These are phyloP conservation scores for Trifolium repens DNA, from an alignment of 306 rosid species.

Conservation along the genomic window DNA sequence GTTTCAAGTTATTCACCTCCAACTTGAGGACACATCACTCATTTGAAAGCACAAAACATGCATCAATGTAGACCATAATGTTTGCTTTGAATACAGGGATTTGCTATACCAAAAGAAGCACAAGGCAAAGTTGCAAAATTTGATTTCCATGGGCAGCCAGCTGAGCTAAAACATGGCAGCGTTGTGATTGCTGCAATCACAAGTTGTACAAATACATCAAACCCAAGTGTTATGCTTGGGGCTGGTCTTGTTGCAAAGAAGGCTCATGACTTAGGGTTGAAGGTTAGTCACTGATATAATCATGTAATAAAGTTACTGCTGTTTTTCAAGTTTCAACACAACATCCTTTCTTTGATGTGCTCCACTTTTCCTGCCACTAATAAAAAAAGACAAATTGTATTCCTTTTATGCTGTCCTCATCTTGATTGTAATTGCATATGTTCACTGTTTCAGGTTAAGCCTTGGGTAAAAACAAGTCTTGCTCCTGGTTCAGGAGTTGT, in stretches of 20 bases:
- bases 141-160: conserved; percentile 85
- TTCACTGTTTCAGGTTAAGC: conserved; percentile 71
- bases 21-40: conserved; percentile 33
- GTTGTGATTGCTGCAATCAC: conserved; percentile 98
- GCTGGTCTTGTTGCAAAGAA: conserved; percentile 96
- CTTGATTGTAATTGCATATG: conserved; percentile 7
- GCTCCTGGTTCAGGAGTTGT: conserved; percentile 98
- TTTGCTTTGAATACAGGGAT: conserved; percentile 64
- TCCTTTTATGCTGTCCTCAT: conserved; percentile 20
- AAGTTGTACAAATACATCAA: conserved; percentile 97
- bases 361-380: conserved; percentile 11
- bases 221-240: conserved; percentile 98
- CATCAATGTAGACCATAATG: conserved; percentile 24
- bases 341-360: conserved; percentile 1
- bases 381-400: conserved; percentile 7
- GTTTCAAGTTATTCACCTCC: conserved; percentile 33
- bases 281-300: conserved; percentile 57
- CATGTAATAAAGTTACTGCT: conserved; percentile 10
- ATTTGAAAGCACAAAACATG: conserved; percentile 27
- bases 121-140: conserved; percentile 85
- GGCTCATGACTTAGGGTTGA: conserved; percentile 83
- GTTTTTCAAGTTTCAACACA: conserved; percentile 22
- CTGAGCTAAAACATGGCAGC: conserved; percentile 92
- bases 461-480: conserved; percentile 99
- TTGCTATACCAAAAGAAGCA: conserved; percentile 83